Evolutionary conservation across 2,329 filamentous ascomycete genomes (phyloP), one percentile per base, ranked within the genome.

Genomic region (Paraconiothyrium sp.): DNA sequence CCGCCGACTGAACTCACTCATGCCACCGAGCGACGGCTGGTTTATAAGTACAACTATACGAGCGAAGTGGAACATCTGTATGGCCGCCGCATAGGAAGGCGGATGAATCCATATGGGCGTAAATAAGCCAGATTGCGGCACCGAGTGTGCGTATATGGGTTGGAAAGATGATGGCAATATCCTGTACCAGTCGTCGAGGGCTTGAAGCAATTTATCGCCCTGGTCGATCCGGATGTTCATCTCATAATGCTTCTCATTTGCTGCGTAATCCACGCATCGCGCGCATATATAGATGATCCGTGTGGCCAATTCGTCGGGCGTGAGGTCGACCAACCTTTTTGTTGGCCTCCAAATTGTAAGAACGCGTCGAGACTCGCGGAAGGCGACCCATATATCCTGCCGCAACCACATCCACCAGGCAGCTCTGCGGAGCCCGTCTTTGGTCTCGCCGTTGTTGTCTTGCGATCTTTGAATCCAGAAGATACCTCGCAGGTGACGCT

Each of bases 321-420:
- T 80, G 41, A 89, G 79, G 2, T 81, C 78, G 4, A 78, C 70
- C 43, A 84, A 82, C 0, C 80, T 76, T 59, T 82, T 84, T 8
- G 80, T 83, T 0, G 86, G 86, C 47, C 79, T 80, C 85, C 86
- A 89, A 52, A 88, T 87, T 37, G 82, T 88, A 63, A 88, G 82
- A 2, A 84, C 83, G 8, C 83, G 80, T 4, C 88, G 78, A 24
- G 81, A 80, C 68, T 89, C 87, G 0, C 86, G 81, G 64, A 89
- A 89, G 0, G 87, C 87, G 1, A 86, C 87, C 87, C 87, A 90
- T 0, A 88, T 82, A 68, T 90, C 88, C 68, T 90, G 88, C n/a
- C 86, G 80, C 3, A 90, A 76, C 88, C 88, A 90, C 0, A 84
- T 83, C 88, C 88, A 90, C 88, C 88, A 90, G 0, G 87, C 85